phyloP scores from a whole-genome alignment of 2,329 filamentous ascomycete genomes.

The Simplicillium aogashimaense region DNA sequence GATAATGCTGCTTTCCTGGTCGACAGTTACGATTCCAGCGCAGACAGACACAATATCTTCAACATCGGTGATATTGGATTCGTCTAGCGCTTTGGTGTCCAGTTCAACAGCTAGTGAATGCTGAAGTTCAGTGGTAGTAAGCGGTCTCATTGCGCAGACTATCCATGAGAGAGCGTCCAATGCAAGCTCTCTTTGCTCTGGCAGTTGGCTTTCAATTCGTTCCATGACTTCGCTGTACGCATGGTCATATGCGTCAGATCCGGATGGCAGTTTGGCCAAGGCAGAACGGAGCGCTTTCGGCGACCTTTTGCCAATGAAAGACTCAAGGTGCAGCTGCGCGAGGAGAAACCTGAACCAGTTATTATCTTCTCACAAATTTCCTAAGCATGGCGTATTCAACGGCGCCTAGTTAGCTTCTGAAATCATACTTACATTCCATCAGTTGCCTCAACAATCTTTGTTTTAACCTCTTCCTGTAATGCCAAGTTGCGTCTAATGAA shows the following conservation, averaged over 20 bases:
- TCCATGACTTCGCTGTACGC: constrained; percentile 29
- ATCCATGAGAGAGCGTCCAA: constrained; percentile 30
- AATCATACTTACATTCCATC: constrained; percentile 4
- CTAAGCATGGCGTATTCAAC: too few relatives aligned
- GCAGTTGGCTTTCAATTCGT: constrained; percentile 24
- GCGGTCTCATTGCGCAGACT: constrained; percentile 20
- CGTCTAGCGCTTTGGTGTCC: constrained; percentile 16
- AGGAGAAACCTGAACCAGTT: constrained; percentile 5
- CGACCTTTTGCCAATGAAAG: constrained; percentile 11
- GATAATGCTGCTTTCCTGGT: constrained; percentile 25
- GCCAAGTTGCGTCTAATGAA: constrained; percentile 1
- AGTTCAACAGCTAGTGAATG: constrained; percentile 29
- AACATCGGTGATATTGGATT: constrained; percentile 21
- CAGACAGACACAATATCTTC: constrained; percentile 26
- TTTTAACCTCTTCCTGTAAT: constrained; percentile 5
- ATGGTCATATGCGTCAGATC: constrained; percentile 15
- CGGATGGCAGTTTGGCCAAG: background rate
- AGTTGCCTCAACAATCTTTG: background rate
- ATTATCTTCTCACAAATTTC: too few relatives aligned
- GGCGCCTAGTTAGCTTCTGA: background rate
- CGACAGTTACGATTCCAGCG: constrained; percentile 29
- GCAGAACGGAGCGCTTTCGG: background rate
- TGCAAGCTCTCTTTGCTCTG: constrained; percentile 22
- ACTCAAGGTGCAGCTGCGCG: constrained; percentile 10
- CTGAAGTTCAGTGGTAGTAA: constrained; percentile 25